A percentile compares a stretch with the other conserved stretches of the same genome.
phyloP scores from a whole-genome alignment of 176 grass and related monocot species.

The Guadua angustifolia region DNA sequence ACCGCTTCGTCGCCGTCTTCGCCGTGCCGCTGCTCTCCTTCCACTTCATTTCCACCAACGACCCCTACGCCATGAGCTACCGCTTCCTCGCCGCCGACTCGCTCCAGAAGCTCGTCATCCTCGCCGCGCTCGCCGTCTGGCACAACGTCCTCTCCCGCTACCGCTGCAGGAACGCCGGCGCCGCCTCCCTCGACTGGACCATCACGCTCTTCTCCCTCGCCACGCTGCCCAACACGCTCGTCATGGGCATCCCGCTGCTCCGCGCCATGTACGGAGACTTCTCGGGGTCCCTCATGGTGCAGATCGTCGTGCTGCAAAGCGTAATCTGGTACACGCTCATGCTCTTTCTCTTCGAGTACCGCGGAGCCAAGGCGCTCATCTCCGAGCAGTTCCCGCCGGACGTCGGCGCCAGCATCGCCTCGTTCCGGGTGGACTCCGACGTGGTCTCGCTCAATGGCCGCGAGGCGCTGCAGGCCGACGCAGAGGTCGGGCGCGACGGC shows the following conservation, averaged over 20 bases:
- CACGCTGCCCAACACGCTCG: constrained; percentile 96
- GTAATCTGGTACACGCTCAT: constrained; percentile 99
- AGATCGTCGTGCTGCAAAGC: constrained; percentile 97
- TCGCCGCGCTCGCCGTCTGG: constrained; percentile 74
- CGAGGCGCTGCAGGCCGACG: constrained; percentile 87
- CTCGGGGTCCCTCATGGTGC: constrained; percentile 90
- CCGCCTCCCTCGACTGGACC: constrained; percentile 72
- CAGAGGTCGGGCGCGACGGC: constrained; percentile 86
- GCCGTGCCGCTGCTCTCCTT: constrained; percentile 95
- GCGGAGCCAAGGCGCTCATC: constrained; percentile 93
- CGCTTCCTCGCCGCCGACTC: constrained; percentile 92
- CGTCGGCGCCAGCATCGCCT: constrained; percentile 82
- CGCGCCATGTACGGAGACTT: constrained; percentile 95
- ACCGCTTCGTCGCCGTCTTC: constrained; percentile 98
- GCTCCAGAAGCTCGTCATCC: constrained; percentile 89
- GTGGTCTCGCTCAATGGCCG: constrained; percentile 88
- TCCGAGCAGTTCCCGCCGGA: constrained; percentile 95
- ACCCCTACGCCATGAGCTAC: constrained; percentile 95
- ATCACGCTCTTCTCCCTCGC: constrained; percentile 98
- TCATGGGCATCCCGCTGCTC: constrained; percentile 97
- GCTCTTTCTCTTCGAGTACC: constrained; percentile 99
- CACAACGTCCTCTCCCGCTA: constrained; percentile 69
- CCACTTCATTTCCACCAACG: constrained; percentile 94
- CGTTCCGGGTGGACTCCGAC: constrained; percentile 93
- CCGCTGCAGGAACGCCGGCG: constrained; percentile 37